phyloP scores from a whole-genome alignment of 78 protist genomes.

The Dictyostelium firmibasis region DNA sequence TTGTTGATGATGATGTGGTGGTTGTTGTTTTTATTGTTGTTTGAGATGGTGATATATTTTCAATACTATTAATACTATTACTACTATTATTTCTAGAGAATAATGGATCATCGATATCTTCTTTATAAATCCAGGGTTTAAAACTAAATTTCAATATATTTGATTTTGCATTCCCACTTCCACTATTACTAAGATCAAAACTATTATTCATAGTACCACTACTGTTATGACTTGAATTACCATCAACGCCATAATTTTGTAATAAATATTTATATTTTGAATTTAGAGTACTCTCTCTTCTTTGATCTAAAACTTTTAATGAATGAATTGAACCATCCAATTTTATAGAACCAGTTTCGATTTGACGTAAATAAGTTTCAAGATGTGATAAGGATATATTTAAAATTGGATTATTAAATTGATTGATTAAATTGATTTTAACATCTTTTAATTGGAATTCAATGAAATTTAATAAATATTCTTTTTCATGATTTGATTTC shows the following conservation, averaged over 20 bases:
- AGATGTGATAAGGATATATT: neutral
- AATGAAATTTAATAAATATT: neutral
- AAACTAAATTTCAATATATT: neutral
- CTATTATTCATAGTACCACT: neutral
- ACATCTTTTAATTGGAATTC: slow-evolving; percentile 2
- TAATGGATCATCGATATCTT: neutral
- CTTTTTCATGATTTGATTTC: neutral
- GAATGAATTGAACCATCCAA: neutral
- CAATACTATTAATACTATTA: neutral
- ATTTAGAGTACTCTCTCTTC: neutral
- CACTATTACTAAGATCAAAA: neutral
- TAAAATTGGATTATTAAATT: neutral
- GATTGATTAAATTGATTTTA: slow-evolving; percentile 1
- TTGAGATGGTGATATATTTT: neutral
- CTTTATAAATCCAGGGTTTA: neutral
- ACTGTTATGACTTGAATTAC: neutral
- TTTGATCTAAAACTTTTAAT: neutral
- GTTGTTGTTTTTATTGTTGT: neutral
- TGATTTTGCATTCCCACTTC: neutral
- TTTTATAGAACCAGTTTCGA: neutral
- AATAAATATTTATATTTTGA: neutral
- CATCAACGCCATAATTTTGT: neutral
- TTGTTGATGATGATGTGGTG: neutral
- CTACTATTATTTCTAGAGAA: neutral
- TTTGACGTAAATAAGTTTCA: neutral